phyloP scores from a whole-genome alignment of 257 asterid species.

The Rubia yunnanensis region DNA sequence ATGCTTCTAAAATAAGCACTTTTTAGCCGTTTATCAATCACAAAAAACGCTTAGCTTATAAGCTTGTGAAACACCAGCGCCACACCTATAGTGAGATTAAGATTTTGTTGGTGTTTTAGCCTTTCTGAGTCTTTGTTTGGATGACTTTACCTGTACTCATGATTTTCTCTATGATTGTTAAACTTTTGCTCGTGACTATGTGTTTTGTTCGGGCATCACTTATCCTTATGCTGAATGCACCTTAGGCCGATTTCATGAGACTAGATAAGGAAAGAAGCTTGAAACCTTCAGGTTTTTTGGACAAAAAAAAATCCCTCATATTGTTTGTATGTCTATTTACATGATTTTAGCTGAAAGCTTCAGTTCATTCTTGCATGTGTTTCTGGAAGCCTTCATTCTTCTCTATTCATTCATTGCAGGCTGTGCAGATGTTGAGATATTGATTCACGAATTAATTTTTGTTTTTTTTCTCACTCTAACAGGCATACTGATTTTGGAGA shows the following conservation, averaged over 20 bases:
- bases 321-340: not conserved
- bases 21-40: too few relatives aligned
- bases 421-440: not conserved
- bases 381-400: not conserved
- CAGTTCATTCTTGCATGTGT: not conserved
- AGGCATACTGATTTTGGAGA: slow-evolving; percentile 38
- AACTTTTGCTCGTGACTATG: not conserved
- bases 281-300: not conserved
- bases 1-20: too few relatives aligned
- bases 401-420: not conserved
- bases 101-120: too few relatives aligned
- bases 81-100: too few relatives aligned
- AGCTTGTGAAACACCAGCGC: too few relatives aligned
- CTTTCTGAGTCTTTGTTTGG: not conserved
- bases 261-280: not conserved
- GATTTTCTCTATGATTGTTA: not conserved
- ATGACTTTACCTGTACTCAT: not conserved
- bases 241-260: not conserved
- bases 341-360: not conserved
- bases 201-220: not conserved
- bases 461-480: slow-evolving; percentile 16
- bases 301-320: not conserved
- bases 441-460: not conserved
- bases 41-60: too few relatives aligned
- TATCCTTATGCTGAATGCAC: not conserved